Evolutionary conservation across 2,329 filamentous ascomycete genomes (phyloP), one percentile per base, ranked within the genome.

Genomic region (Talaromyces sp.): DNA sequence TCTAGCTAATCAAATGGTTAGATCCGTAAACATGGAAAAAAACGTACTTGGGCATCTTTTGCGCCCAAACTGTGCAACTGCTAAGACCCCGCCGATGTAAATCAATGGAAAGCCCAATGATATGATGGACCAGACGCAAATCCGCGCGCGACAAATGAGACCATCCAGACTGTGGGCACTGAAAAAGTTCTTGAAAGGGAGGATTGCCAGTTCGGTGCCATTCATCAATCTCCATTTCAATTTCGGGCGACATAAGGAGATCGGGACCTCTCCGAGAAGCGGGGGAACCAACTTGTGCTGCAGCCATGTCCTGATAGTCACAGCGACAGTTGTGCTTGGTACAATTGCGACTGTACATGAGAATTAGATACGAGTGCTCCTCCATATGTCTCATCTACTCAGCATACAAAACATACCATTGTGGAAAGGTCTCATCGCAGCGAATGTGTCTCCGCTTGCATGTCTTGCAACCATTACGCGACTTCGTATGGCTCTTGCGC

Each of bases 241-340:
- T 89, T 65, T 93, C 87, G 14, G 90, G 87, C 37, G 89, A 92
- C 86, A 92, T 95, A 71, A 94, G 85, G 49, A 97, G 82, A 62
- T 85, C 80, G 17, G 82, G 78, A 56, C 80, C 76, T 57, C 81
- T 79, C 41, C 80, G 78, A 57, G 79, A 75, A 54, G 73, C 74
- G 47, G 76, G 71, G 51, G 75, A 77, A 58, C 81, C 81, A 60
- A 83, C 81, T 43, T 66, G 75, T 56, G 87, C 81, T 41, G 84
- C 80, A 44, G 89, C 84, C 68, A 87, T 86, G 70, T 97, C 92
- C 82, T 96, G 95, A 79, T 97, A 99, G 65, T 96, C 94, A 76
- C 94, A 99, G 68, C 92, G 89, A 66, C 95, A 94, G 78, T 97
- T 96, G 78, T 99, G 94, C 78, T 97, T 99, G 57, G 93, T 97